These are phyloP conservation scores for Rhododendron kiyosumense DNA, from an alignment of 148 eudicot species.

Conservation along the genomic window DNA sequence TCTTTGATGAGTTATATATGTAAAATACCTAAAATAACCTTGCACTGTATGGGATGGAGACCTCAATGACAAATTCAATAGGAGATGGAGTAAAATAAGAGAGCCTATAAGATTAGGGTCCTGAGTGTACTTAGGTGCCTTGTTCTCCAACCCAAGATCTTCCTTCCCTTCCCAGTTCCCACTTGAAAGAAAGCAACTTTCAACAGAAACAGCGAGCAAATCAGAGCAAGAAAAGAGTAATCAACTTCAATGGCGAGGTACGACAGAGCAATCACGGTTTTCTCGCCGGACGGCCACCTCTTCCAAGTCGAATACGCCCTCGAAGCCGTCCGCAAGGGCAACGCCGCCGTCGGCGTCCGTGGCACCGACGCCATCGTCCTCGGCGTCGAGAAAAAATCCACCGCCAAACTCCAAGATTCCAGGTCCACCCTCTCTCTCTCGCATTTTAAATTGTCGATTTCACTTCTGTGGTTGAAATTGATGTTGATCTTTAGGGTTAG, in stretches of 20 bases:
- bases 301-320: conserved; percentile 97
- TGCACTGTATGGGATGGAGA: no score
- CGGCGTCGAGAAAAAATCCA: conserved; percentile 90
- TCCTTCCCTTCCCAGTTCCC: no score
- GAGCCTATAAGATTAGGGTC: neutral
- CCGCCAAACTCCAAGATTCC: conserved; percentile 92
- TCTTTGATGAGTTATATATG: no score
- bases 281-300: conserved; percentile 95
- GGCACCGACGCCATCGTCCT: conserved; percentile 83
- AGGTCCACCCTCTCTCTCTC: conserved; percentile 26
- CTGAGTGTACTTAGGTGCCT: neutral
- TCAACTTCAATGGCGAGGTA: conserved; percentile 88
- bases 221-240: neutral
- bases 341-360: conserved; percentile 94
- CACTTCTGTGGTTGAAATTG: neutral
- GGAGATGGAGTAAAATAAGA: neutral
- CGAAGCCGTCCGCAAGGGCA: conserved; percentile 96
- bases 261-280: conserved; percentile 94
- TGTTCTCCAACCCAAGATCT: neutral
- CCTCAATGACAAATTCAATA: neutral
- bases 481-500: neutral
- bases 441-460: neutral
- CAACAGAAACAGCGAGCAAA: neutral
- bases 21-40: no score
- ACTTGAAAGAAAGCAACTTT: neutral